phyloP scores from a whole-genome alignment of 2,329 filamentous ascomycete genomes.

The Botryotinia convoluta region DNA sequence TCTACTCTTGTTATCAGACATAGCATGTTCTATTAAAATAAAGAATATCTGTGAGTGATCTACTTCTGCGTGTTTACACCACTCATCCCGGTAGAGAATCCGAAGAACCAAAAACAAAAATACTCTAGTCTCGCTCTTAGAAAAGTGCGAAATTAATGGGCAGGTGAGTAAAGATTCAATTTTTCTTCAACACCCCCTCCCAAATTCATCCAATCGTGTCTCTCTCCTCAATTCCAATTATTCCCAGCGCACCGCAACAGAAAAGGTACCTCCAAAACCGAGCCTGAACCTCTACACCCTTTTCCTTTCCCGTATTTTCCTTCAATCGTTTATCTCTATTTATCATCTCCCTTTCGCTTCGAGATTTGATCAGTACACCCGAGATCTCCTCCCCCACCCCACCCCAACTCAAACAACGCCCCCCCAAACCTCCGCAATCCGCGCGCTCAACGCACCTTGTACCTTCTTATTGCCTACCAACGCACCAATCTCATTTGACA shows the following conservation, averaged over 20 bases:
- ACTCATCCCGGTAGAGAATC: neutral
- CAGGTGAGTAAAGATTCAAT: neutral
- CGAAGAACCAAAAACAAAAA: neutral
- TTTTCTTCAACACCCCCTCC: neutral
- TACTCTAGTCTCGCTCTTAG: neutral
- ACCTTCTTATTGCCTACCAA: slow-evolving; percentile 69
- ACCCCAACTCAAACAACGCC: slow-evolving; percentile 35
- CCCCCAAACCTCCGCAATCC: slow-evolving; percentile 72
- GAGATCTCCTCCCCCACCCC: too few relatives aligned
- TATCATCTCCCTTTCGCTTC: neutral
- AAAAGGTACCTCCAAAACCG: neutral
- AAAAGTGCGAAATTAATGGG: neutral
- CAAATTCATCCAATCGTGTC: neutral
- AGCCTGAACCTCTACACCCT: neutral
- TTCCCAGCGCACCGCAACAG: neutral
- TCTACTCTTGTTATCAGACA: neutral
- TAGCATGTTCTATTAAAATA: neutral
- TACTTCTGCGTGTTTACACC: neutral
- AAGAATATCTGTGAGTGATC: neutral
- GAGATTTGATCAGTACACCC: accelerated
- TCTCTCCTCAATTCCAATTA: neutral
- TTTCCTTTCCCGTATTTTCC: neutral
- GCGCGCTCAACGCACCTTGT: slow-evolving; percentile 61
- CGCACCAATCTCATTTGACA: slow-evolving; percentile 54
- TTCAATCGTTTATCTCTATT: neutral